These are phyloP conservation scores for Boletus reticuloceps DNA, from an alignment of 768 basidiomycete species.

Conservation along the genomic window DNA sequence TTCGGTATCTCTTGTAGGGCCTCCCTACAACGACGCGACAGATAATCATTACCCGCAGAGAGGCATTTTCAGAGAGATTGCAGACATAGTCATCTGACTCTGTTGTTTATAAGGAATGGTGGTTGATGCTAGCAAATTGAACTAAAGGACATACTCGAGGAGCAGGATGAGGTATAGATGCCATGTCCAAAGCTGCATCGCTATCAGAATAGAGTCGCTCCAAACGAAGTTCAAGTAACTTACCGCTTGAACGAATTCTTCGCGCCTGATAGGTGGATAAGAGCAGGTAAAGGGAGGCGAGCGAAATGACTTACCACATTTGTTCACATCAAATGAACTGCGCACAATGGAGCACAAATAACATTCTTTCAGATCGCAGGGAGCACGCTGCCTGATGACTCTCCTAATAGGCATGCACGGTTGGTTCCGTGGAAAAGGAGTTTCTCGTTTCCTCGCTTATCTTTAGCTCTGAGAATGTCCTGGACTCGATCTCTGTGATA, in stretches of 20 bases:
- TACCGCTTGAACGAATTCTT: conserved; percentile 57
- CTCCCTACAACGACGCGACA: conserved; percentile 66
- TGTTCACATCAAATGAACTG: conserved; percentile 56
- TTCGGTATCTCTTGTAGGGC: conserved; percentile 47
- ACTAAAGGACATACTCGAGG: conserved; percentile 49
- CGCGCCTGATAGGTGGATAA: conserved; percentile 36
- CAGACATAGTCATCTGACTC: conserved; percentile 65
- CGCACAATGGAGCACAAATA: conserved; percentile 56
- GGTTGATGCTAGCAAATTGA: not conserved
- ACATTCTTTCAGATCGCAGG: conserved; percentile 50
- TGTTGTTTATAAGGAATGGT: conserved; percentile 24
- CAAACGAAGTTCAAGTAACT: not conserved
- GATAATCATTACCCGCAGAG: conserved; percentile 50
- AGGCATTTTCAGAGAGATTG: conserved; percentile 41
- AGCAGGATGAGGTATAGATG: conserved; percentile 65
- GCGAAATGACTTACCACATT: conserved; percentile 46
- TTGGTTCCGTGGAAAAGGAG: conserved; percentile 70
- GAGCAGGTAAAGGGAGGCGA: conserved; percentile 1
- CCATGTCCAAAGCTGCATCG: conserved; percentile 58
- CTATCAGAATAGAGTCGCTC: not conserved
- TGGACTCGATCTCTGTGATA: conserved; percentile 27
- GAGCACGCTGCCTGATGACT: conserved; percentile 43
- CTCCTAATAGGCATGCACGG: conserved; percentile 55
- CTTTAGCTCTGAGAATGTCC: conserved; percentile 21
- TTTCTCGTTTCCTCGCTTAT: conserved; percentile 47